Conservation (phyloP, 768 basidiomycete genomes). For the Podaxis sp. region DNA sequence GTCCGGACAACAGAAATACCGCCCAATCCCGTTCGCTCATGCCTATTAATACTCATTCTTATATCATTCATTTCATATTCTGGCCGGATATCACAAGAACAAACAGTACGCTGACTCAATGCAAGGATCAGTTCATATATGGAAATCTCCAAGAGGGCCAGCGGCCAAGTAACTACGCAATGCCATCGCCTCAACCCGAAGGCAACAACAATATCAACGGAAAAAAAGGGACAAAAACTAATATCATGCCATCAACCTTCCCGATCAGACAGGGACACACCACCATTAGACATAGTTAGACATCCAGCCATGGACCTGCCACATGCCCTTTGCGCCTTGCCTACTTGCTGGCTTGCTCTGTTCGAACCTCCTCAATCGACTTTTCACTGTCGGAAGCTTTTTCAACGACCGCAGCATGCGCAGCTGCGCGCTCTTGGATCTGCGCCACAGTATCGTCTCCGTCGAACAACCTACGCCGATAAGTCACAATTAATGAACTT, state of each 20-base stretch:
- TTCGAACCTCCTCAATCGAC: constrained; percentile 21
- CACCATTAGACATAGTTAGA: background rate
- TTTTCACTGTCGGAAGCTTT: constrained; percentile 16
- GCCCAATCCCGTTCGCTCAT: background rate
- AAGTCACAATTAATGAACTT: background rate
- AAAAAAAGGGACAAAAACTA: background rate
- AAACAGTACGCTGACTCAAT: background rate
- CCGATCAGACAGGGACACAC: background rate
- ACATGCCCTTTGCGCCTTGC: background rate
- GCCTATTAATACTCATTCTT: background rate
- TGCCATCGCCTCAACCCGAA: background rate
- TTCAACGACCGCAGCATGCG: constrained; percentile 22
- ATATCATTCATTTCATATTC: background rate
- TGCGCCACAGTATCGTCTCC: constrained; percentile 46
- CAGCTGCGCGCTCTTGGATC: constrained; percentile 30
- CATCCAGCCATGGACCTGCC: background rate
- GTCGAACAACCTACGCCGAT: constrained; percentile 46
- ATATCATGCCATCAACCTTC: constrained; percentile 10
- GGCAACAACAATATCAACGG: background rate
- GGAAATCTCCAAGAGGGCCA: background rate
- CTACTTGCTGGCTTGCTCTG: background rate
- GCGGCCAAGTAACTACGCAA: background rate
- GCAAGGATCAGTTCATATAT: background rate
- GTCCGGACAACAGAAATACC: background rate
- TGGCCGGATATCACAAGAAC: background rate